phyloP scores from a whole-genome alignment of 805 yeast species.

The Kodamaea kaohsiungensis region DNA sequence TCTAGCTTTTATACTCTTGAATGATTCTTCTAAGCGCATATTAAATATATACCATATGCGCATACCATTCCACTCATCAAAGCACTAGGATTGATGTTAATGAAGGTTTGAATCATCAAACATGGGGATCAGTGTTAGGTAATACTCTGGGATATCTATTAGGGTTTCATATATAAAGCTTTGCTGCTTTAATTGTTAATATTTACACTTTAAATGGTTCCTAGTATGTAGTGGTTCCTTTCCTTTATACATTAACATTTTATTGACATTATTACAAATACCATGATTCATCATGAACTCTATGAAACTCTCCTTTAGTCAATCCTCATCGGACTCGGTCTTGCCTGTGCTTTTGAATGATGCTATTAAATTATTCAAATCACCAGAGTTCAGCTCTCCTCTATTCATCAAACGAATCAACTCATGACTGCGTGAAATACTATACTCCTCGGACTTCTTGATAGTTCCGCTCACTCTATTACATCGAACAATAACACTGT shows the following conservation, averaged over 20 bases:
- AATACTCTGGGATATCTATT: no score
- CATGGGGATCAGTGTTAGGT: no score
- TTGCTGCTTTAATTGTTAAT: no score
- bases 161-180: no score
- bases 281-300: no score
- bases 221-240: no score
- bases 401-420: conserved; percentile 26
- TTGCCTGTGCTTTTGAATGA: conserved; percentile 7
- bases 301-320: no score
- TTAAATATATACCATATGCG: not conserved
- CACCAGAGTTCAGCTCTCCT: conserved; percentile 8
- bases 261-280: no score
- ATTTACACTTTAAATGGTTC: no score
- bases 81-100: not conserved
- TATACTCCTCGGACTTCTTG: conserved; percentile 73
- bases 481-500: conserved; percentile 56
- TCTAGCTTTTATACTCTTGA: not conserved
- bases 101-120: no score
- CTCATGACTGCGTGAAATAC: conserved; percentile 50
- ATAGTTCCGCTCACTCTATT: conserved; percentile 84
- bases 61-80: not conserved
- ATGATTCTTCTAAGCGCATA: not conserved
- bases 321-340: conserved; percentile 5
- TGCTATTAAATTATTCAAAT: conserved; percentile 9
- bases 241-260: no score